A percentile compares a stretch with the other conserved stretches of the same genome.
These are phyloP conservation scores for Cochlearia excelsa DNA, from an alignment of 345 rosid species.

Conservation along the genomic window DNA sequence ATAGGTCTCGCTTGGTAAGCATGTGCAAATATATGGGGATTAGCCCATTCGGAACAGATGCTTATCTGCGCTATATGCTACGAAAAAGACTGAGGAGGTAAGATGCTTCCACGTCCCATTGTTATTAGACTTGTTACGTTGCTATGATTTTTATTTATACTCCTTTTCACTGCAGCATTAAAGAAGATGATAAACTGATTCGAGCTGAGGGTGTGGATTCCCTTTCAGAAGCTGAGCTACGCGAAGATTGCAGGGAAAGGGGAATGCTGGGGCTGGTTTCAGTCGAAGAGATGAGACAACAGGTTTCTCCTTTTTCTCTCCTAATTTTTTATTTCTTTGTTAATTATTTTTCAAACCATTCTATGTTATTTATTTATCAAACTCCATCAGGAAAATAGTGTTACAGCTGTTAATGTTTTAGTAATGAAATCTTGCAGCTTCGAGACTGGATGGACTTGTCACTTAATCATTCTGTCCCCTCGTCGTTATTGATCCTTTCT, in stretches of 20 bases:
- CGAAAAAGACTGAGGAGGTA: constrained; percentile 67
- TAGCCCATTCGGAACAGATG: constrained; percentile 68
- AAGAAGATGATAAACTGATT: constrained; percentile 64
- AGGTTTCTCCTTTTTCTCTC: constrained; percentile 40
- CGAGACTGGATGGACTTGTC: constrained; percentile 87
- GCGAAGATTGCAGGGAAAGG: constrained; percentile 73
- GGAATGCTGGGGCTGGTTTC: constrained; percentile 70
- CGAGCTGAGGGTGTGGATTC: constrained; percentile 71
- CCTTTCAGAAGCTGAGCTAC: constrained; percentile 67
- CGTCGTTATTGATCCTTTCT: constrained; percentile 80
- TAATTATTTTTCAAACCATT: not conserved
- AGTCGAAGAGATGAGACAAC: constrained; percentile 74
- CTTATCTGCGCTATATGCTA: constrained; percentile 68
- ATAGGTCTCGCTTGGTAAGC: constrained; percentile 64
- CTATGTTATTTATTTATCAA: not conserved
- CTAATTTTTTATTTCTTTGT: constrained; percentile 11
- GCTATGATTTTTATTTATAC: constrained; percentile 8
- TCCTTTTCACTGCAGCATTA: constrained; percentile 44
- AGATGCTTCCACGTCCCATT: constrained; percentile 27
- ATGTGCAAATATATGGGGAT: constrained; percentile 82
- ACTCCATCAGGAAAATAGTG: constrained; percentile 3
- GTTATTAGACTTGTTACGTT: constrained; percentile 13
- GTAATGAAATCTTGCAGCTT: constrained; percentile 47
- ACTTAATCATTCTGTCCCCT: constrained; percentile 83
- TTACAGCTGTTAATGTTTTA: constrained; percentile 14